Base-by-base conservation (phyloP, 192 early-diverging fungal genomes). In the Anaeromyces robustus region DNA sequence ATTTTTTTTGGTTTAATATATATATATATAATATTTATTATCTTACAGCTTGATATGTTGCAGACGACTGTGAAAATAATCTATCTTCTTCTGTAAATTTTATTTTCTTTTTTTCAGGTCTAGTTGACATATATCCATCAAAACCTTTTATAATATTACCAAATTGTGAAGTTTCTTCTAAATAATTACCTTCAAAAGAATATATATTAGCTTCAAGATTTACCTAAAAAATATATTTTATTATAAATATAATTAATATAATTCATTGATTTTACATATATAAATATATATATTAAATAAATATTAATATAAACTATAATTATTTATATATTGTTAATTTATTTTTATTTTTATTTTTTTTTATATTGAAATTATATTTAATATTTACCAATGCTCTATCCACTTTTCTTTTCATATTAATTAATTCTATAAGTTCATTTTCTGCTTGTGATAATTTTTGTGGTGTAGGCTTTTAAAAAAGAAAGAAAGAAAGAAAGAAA, bases 91-190 rank as follows among this genome's bases (percentile, higher is more conserved):
- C 94, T 2, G 86, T 89, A 81, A 95, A 91, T 80, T 92, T 93
- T 80, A 85, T 82, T 82, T 89, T 87, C 77, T 91, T 90, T 79
- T 90, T 88, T 29, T 89, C 86, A 31, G 88, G 86, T 29, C 89
- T 83, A 30, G 86, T 89, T 77, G 87, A 90, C 78, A 96, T 84
- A 82, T 97, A 97, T 1, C 93, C 94, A 17, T 96, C 95, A 80
- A 96, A 97, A 1, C 96, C 96, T 41, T 90, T 87, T 59, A 96
- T 92, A 80, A 97, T 92, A 82, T 97, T 97, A 31, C 96, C 96
- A 29, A 92, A 89, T 11, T 89, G 88, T 9, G 89, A 90, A 0
- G 95, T 95, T 79, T 93, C 94, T 85, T 97, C 96, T 32, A 97
- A 86, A 83, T 97, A 97, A 14, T 93, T 93, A 2, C 93, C 92